Conservation (phyloP, 2,329 filamentous ascomycete genomes). For the Penicillium sp. region DNA sequence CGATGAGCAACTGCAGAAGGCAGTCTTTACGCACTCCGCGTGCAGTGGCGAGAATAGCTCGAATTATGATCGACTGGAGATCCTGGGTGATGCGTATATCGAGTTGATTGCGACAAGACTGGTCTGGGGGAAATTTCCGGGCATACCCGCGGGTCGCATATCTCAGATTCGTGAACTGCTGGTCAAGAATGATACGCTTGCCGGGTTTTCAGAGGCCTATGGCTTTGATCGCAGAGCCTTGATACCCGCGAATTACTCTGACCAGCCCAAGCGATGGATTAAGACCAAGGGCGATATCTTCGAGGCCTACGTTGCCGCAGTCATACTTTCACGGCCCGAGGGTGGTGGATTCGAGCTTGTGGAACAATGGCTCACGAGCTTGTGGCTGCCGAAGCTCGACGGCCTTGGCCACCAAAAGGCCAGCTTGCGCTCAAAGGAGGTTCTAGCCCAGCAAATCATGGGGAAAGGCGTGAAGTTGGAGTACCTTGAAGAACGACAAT, state of each 20-base stretch:
- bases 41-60: constrained; percentile 29
- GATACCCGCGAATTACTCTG: constrained; percentile 52
- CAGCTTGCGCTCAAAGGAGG: constrained; percentile 54
- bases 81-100: constrained; percentile 84
- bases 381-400: constrained; percentile 70
- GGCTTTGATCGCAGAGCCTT: constrained; percentile 66
- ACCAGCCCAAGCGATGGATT: constrained; percentile 56
- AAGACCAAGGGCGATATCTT: constrained; percentile 88
- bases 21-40: constrained; percentile 69
- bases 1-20: constrained; percentile 60
- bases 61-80: constrained; percentile 82
- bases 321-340: constrained; percentile 67
- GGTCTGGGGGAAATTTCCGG: constrained; percentile 71
- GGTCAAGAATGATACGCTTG: constrained; percentile 77
- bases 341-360: constrained; percentile 67
- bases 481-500: constrained; percentile 55
- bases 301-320: constrained; percentile 83
- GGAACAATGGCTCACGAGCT: constrained; percentile 69
- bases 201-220: constrained; percentile 69
- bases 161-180: constrained; percentile 76
- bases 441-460: constrained; percentile 55
- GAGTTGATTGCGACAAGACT: constrained; percentile 74
- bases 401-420: constrained; percentile 28
- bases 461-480: constrained; percentile 60
- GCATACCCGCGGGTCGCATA: constrained; percentile 66